phyloP scores from a whole-genome alignment of 192 early-diverging fungal genomes.

The Backusella australiensis region DNA sequence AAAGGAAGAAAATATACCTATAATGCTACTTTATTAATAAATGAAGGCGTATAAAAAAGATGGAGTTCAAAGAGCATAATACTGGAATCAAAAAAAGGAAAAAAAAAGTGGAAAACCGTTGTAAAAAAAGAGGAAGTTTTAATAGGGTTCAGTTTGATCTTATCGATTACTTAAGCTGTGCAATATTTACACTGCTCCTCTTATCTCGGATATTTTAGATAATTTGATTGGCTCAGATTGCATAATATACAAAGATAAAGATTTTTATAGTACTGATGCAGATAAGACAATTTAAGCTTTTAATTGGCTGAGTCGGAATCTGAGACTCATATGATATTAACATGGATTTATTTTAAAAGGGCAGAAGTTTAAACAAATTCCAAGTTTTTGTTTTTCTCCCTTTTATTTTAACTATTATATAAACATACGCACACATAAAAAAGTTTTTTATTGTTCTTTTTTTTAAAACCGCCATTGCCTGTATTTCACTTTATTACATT shows the following conservation, averaged over 20 bases:
- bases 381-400: neutral
- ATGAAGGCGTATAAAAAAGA: neutral
- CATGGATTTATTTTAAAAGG: neutral
- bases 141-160: neutral
- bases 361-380: slow-evolving; percentile 1
- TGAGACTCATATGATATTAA: slow-evolving; percentile 1
- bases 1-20: neutral
- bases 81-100: neutral
- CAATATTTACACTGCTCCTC: neutral
- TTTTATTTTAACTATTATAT: neutral
- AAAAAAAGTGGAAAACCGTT: neutral
- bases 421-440: slow-evolving; percentile 7
- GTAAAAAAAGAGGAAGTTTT: neutral
- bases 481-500: slow-evolving; percentile 3
- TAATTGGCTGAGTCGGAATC: slow-evolving; percentile 15
- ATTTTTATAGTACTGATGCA: slow-evolving; percentile 21
- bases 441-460: slow-evolving; percentile 8
- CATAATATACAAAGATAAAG: slow-evolving; percentile 11
- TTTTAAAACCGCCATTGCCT: slow-evolving; percentile 6
- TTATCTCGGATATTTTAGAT: neutral
- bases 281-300: neutral
- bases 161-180: neutral
- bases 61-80: neutral
- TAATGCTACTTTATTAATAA: neutral
- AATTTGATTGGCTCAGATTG: slow-evolving; percentile 10